Evolutionary conservation across 805 yeast species (phyloP), one percentile per base, ranked within the genome.

Genomic region (Wickerhamomyces tratensis): DNA sequence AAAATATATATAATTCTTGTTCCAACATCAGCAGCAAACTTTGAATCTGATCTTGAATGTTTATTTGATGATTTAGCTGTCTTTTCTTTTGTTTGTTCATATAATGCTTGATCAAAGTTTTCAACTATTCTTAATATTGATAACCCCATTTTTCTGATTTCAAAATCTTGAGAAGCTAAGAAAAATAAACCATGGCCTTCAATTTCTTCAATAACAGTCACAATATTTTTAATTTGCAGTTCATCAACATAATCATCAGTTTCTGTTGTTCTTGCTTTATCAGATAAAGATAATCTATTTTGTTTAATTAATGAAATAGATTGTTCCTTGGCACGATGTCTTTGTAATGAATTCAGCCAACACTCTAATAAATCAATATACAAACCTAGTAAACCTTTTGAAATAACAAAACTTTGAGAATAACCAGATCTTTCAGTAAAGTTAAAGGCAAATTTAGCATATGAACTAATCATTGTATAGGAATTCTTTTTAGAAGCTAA

Each of bases 111-210:
- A 57, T 93, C 98, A 65, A 93, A 88, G 45, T 78, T 84, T n/a
- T 86, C 87, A 2, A 86, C 84, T 15, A 89, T 68, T 52, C 79
- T 72, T 44, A 93, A 62, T 8, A 94, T 80, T 6, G 82, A 72
- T 2, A 89, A 68, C 1, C 95, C 98, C 39, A 80, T 63, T 45
- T 77, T 79, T 42, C 99, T 69, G 11, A 86, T 74, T 25, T 74
- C 69, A 37, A 82, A 71, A 56, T 88, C 96, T 50, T 88, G 94
- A 1, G 96, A 86, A 53, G 96, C 86, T 25, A 93, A 65, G 55
- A 94, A 91, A 54, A 86, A 93, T 30, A 93, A 63, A 0, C 96
- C 99, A 56, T 89, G 86, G 1, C 98, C 97, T 61, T 93, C 98
- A 9, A 91, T 86, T 47, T 91, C 97, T 60, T 93, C 98, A 39